Base-by-base conservation (phyloP, 805 yeast genomes). In the Lachancea meyersii region DNA sequence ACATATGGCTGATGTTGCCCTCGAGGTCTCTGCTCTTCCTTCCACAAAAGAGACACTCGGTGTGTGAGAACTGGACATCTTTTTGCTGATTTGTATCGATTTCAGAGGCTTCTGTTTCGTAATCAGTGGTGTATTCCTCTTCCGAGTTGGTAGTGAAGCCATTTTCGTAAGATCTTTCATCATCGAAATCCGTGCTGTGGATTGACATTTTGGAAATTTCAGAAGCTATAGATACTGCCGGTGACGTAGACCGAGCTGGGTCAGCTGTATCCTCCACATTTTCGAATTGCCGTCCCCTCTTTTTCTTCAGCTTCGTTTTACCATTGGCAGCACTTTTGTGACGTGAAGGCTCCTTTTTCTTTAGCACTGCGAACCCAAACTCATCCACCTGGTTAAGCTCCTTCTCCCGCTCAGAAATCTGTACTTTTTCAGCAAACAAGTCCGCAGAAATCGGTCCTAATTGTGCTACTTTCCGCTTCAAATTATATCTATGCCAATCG, bases 401-500 rank as follows among this genome's bases (percentile, higher is more conserved):
- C 38, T 56, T 60, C 35, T 61, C 68, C 38, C 47, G 54, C 41
- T 60, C 58, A 1, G 68, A 63, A 13, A 63, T 51, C 44, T 65
- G 70, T 19, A 61, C 50, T 45, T 66, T 70, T 51, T 64, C 67
- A 34, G 68, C 65, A 54, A 62, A 65, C 26, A 61, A 61, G 46
- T 69, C 83, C 2, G 86, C 77, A 16, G 80, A 66, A 23, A 88
- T 77, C 1, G 95, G 82, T 5, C 89, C 82, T 45, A 88, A 65
- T 23, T 75, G 75, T 1, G 96, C 95, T 24, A 93, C 96, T 55
- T 96, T 76, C 67, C 98, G 79, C 60, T 93, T 93, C 57, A 93
- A 73, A 58, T 93, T 93, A 64, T 93, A 93, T 49, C 98, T 75
- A 60, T 93, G 98, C 98, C 98, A 93, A 44, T 93, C 98, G 2